Evolutionary conservation across 257 asterid species (phyloP), one percentile per base, ranked within the genome.

Genomic region (Solanum paucissectum): DNA sequence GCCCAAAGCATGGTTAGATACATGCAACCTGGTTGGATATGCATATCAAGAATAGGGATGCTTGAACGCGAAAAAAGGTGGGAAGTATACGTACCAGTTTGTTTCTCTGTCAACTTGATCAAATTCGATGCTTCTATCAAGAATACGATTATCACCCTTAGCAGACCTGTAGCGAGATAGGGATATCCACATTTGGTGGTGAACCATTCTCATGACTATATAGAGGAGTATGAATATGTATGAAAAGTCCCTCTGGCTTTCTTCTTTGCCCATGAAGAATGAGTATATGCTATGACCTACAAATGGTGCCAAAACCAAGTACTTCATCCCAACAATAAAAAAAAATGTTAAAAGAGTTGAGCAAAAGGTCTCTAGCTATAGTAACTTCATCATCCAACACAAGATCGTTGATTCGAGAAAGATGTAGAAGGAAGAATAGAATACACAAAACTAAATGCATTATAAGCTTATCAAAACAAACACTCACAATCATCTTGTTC

Each of bases 31-130:
- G 34, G 46, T 72, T 37, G 9, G 9, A 37, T 37, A 37, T 37
- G 40, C 40, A 37, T 37, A 37, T 37, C 40, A 37, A 37, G 40
- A 37, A 37, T 37, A 2, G 40, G 9, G 40, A 37, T 37, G 40
- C 40, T 37, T 37, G 42, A 38, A 38, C 42, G 10, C 42, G 8
- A 38, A 38, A 38, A 38, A 38, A 38, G 42, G 69, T 60, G 46
- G 5, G 9, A 13, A n/a, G 33, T 16, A 3, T 10, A 86, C 60
- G 11, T 49, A 92, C 98, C 98, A 94, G 89, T 93, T 94, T 90
- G 87, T 92, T 88, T 94, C 98, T 58, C 98, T 90, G 88, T 95
- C 98, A 7, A 95, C 98, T 49, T 95, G 98, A 0, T 94, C 97
- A 21, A 94, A 95, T 37, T 94, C 98, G 46, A 95, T 95, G 89